A percentile compares a stretch with the other conserved stretches of the same genome.
Conservation (phyloP, 352 stramenopile genomes). For the Phytophthora podocarpi region DNA sequence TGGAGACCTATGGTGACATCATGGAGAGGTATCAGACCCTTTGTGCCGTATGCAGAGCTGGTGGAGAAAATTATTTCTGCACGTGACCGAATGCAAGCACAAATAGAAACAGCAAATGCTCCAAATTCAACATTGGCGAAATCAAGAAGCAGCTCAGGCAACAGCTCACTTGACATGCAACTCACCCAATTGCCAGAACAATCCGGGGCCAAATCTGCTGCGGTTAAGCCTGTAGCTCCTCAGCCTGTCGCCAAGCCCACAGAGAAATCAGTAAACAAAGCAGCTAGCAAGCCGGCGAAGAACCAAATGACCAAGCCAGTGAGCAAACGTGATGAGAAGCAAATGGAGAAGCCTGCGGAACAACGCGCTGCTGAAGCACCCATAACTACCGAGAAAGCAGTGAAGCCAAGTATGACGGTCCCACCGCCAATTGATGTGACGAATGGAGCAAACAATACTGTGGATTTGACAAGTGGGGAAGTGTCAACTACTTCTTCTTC, state of each 20-base stretch:
- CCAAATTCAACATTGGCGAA: neutral
- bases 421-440: constrained; percentile 15
- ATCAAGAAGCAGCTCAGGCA: neutral
- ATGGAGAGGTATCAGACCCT: constrained; percentile 43
- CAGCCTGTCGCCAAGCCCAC: neutral
- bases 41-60: constrained; percentile 48
- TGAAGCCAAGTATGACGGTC: constrained; percentile 1
- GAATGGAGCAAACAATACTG: constrained; percentile 12
- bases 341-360: constrained; percentile 8
- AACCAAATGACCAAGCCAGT: constrained; percentile 1
- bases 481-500: constrained; percentile 8
- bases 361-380: constrained; percentile 10
- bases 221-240: constrained; percentile 7
- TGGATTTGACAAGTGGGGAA: constrained; percentile 26
- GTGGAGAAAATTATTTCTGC: constrained; percentile 41
- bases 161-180: constrained; percentile 8
- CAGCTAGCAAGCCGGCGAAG: neutral
- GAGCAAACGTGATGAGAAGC: constrained; percentile 2
- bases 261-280: neutral
- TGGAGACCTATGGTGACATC: constrained; percentile 36
- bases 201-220: constrained; percentile 1
- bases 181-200: neutral
- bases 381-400: neutral
- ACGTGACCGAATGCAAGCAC: constrained; percentile 21
- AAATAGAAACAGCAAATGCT: constrained; percentile 19